Base-by-base conservation (phyloP, 805 yeast genomes). In the Kuraishia capsulata region DNA sequence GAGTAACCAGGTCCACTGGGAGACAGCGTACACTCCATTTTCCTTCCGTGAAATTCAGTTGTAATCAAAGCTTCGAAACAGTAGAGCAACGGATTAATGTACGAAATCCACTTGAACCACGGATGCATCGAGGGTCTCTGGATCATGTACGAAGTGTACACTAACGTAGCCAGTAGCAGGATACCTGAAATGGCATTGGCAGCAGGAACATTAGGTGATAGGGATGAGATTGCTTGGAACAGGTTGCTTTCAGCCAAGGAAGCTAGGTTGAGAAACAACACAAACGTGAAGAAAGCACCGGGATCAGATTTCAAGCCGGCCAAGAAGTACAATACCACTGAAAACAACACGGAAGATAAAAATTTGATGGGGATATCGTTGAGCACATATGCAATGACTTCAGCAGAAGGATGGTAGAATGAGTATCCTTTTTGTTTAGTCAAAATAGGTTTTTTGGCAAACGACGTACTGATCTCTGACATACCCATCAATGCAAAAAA, bases 401-500 rank as follows among this genome's bases (percentile, higher is more conserved):
- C 90, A 3, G 85, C 77, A 11, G 86, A 69, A 3, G 89, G 88
- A 42, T 78, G 76, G 53, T 81, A 85, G 41, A 83, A 68, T 0
- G 86, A 77, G 48, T 79, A 84, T 36, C 71, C 69, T 50, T 78
- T 77, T 53, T 84, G 94, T 51, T 84, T 83, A 48, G 71, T 73
- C 20, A 81, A 69, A 44, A 84, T 75, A 35, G 78, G 72, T 45
- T 82, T 67, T 33, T 72, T 64, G 18, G 61, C 69, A 47, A 75
- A 64, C 49, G 70, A 54, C 33, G 60, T 57, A 36, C 66, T 52
- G 30, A 70, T 59, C 42, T 69, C 73, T 3, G 77, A 73, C 35
- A 72, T 46, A 33, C 71, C 69, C 61, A 67, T 61, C 48, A 73
- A 61, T 6, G 69, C 55, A 50, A 66, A 67, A 53, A 74, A 77